Base-by-base conservation (phyloP, 352 stramenopile species). In the Peronospora farinosa region DNA sequence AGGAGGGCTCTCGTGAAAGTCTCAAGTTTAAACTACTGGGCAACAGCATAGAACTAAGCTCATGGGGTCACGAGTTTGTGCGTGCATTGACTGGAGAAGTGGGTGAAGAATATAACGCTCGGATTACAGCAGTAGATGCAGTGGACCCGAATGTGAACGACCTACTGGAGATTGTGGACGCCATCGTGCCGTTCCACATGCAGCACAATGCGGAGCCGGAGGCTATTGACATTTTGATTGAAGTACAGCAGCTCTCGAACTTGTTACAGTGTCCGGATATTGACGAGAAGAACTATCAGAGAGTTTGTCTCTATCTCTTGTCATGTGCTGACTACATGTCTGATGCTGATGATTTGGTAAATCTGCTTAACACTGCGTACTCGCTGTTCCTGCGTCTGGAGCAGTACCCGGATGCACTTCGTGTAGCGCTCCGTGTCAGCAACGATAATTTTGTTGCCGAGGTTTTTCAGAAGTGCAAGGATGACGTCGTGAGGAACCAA, bases 141-240 rank as follows among this genome's bases (percentile, higher is more conserved):
- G 40, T 72, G 35, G 74, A 88, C 13, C 67, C 83, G 7, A 86
- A 97, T 57, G 72, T 89, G 27, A 49, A 71, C 28, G 96, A 99
- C 67, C 71, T 99, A 40, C 63, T 98, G 58, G 69, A 69, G 52
- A 89, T 99, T 53, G 96, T 99, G 41, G 90, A 99, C 69, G 91
- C 96, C 10, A 99, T 99, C 64, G 95, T 99, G 47, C 96, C 96
- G 3, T 99, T 99, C 76, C 95, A 99, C 81, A 95, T 99, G 66
- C 74, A 96, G 57, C 96, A 99, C 76, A 99, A 99, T 66, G 96
- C 96, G 4, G 96, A 99, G 69, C 94, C 96, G 0, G 97, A 99
- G 77, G 97, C 96, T 16, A 95, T 99, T 31, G 97, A 99, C 70
- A 92, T 99, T 21, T 75, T 99, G 39, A 95, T 99, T 57, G 97